Evolutionary conservation across 106 monocot genomes (phyloP), one percentile per base, ranked within the genome.

Genomic region (Acorus calamus): DNA sequence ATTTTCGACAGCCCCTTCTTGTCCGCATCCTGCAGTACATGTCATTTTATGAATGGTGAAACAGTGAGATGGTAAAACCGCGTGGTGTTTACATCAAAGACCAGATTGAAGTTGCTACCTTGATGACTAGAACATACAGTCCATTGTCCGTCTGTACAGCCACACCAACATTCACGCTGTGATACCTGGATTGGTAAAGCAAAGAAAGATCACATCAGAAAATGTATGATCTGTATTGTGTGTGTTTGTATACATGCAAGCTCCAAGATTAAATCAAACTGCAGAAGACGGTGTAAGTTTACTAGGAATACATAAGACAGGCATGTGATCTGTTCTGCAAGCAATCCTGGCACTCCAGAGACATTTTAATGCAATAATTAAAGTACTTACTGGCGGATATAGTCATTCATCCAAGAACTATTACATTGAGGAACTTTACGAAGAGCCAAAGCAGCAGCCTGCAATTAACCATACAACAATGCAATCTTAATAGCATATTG

Each of bases 401-500:
- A 88, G 62, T 98, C 96, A 69, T 91, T 88, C 91, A 83, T 98
- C 96, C 96, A 98, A 53, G 96, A 87, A 76, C 91, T 88, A 77
- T 98, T 98, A 64, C 87, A 98, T 62, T 91, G 82, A 10, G 96
- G 96, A 81, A 92, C 91, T 70, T 91, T 91, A 48, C 87, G 73
- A 65, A 98, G 96, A 69, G 96, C 85, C 74, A 98, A 77, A 71
- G 96, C 96, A 83, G 88, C 91, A 71, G 96, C 96, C 96, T 98
- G 77, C 52, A 41, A 3, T 66, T 8, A 13, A 64, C 8, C 5
- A 51, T 4, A 10, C 14, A 45, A 9, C 44, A 62, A 5, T 49
- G 8, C 3, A 14, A 64, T 48, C 6, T 47, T 62, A n/a, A 4
- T 45, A 45, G 45, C 5, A 45, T 60, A 45, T 7, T 6, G 3